These are phyloP conservation scores for Musa beccarii DNA, from an alignment of 176 grass and related monocot genomes.

Conservation along the genomic window DNA sequence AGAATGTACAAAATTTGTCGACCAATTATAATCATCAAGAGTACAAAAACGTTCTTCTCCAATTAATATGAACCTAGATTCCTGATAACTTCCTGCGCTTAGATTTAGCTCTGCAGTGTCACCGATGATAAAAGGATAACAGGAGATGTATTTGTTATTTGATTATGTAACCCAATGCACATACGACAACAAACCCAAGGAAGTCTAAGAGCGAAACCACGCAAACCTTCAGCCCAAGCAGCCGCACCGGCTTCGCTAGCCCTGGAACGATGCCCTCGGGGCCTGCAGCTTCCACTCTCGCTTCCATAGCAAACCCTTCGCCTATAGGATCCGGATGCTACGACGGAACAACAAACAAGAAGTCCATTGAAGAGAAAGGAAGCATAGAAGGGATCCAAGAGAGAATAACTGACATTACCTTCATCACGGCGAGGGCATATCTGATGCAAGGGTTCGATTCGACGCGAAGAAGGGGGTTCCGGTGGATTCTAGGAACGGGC, in stretches of 20 bases:
- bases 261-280: constrained; percentile 86
- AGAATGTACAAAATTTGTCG: too few species aligned
- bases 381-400: background rate
- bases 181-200: background rate
- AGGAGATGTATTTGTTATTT: background rate
- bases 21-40: too few species aligned
- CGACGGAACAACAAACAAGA: constrained; percentile 14
- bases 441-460: constrained; percentile 38
- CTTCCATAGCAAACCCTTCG: constrained; percentile 83
- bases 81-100: too few species aligned
- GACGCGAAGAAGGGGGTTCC: constrained; percentile 55
- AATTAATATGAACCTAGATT: too few species aligned
- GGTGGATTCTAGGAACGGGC: constrained; percentile 70
- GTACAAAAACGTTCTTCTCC: too few species aligned
- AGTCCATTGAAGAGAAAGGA: background rate
- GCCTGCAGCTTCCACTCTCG: constrained; percentile 65
- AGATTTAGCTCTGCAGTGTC: too few species aligned
- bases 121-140: background rate
- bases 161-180: background rate
- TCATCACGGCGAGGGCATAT: constrained; percentile 83
- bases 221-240: constrained; percentile 74
- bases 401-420: constrained; percentile 25
- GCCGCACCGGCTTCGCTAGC: constrained; percentile 54
- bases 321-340: constrained; percentile 83
- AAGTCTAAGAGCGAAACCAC: background rate